Percentiles rank a stretch among this genome's conserved stretches.
Conservation (phyloP, 2,329 filamentous ascomycete species). For the Sclerotinia borealis region DNA sequence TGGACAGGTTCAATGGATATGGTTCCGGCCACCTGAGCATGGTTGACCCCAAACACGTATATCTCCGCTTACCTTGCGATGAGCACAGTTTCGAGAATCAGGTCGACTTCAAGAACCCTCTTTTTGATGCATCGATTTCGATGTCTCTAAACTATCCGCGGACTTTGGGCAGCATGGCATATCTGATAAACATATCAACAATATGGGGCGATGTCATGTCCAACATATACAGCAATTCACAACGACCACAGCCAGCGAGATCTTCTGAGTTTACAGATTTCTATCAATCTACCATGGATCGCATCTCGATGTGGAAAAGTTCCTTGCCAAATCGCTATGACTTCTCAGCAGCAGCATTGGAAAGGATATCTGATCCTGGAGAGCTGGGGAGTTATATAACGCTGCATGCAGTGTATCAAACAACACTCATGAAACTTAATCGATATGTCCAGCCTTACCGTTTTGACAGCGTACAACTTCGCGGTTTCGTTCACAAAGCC, state of each 20-base stretch:
- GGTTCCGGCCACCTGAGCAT: slow-evolving; percentile 48
- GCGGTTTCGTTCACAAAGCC: slow-evolving; percentile 43
- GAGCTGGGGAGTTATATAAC: slow-evolving; percentile 55
- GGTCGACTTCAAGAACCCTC: slow-evolving; percentile 49
- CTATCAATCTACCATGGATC: slow-evolving; percentile 45
- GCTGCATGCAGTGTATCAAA: slow-evolving; percentile 62
- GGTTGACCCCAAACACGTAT: slow-evolving; percentile 59
- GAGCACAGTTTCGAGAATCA: slow-evolving; percentile 57
- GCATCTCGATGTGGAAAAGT: slow-evolving; percentile 52
- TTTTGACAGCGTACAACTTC: slow-evolving; percentile 37
- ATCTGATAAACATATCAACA: slow-evolving; percentile 55
- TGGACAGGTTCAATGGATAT: slow-evolving; percentile 61
- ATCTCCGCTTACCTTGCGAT: slow-evolving; percentile 59
- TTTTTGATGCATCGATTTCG: slow-evolving; percentile 49
- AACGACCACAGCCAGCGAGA: slow-evolving; percentile 28
- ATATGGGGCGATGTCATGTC: slow-evolving; percentile 61
- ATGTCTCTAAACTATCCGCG: slow-evolving; percentile 35
- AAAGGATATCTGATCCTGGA: slow-evolving; percentile 45
- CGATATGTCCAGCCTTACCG: slow-evolving; percentile 47
- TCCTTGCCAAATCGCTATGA: slow-evolving; percentile 49
- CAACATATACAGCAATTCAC: slow-evolving; percentile 48
- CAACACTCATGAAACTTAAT: slow-evolving; percentile 58
- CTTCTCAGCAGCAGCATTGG: slow-evolving; percentile 52
- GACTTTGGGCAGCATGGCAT: slow-evolving; percentile 42
- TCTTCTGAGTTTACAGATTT: slow-evolving; percentile 37